phyloP scores from a whole-genome alignment of 768 basidiomycete species.

The Boletus sp. region DNA sequence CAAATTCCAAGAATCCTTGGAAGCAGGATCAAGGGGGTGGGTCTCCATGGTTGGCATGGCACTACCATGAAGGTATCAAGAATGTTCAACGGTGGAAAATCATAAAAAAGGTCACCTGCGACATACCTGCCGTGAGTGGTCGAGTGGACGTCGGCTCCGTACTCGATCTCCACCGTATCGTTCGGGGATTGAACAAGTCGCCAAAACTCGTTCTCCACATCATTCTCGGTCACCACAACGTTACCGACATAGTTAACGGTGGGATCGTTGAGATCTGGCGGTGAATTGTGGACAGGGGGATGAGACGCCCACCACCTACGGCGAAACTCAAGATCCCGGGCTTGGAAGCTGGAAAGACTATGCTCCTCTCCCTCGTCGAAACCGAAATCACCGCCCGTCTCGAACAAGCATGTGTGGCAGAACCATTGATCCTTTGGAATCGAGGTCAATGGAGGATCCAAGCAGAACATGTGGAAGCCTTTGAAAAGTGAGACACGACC shows the following conservation, averaged over 20 bases:
- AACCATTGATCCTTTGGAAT: constrained; percentile 97
- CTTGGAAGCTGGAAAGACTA: constrained; percentile 86
- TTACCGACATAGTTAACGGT: constrained; percentile 57
- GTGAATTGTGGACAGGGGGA: constrained; percentile 43
- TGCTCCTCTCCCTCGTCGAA: constrained; percentile 99
- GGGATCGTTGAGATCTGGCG: constrained; percentile 44
- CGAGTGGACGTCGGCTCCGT: constrained; percentile 98
- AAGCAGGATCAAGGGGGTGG: constrained; percentile 82
- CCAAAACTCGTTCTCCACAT: constrained; percentile 97
- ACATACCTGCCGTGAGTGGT: constrained; percentile 94
- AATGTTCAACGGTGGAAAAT: constrained; percentile 31
- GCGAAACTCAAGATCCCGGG: constrained; percentile 86
- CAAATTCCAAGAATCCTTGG: constrained; percentile 94
- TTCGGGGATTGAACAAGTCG: constrained; percentile 83
- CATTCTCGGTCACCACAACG: constrained; percentile 77
- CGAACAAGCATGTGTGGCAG: constrained; percentile 87
- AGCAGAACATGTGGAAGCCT: constrained; percentile 98
- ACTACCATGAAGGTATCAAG: constrained; percentile 39
- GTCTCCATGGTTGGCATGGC: constrained; percentile 96
- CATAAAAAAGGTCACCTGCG: constrained; percentile 5
- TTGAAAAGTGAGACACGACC: constrained; percentile 17
- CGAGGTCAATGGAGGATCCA: constrained; percentile 81
- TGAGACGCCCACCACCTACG: constrained; percentile 85
- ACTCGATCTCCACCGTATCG: constrained; percentile 97
- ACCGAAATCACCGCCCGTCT: constrained; percentile 93